These are phyloP conservation scores for Chionographis japonica DNA, from an alignment of 106 monocot species.

Conservation along the genomic window DNA sequence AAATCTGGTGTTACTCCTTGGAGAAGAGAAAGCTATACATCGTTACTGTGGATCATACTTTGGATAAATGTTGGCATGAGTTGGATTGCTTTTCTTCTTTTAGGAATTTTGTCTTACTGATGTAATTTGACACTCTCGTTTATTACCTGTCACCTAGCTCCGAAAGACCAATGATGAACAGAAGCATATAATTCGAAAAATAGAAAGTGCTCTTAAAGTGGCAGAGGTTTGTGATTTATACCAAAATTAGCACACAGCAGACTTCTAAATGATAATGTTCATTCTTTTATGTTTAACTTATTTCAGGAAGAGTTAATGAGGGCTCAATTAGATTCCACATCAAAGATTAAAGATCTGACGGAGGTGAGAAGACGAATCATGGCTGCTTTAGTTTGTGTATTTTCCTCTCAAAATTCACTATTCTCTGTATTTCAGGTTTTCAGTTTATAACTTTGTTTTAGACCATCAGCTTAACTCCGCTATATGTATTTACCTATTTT, in stretches of 20 bases:
- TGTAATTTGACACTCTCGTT: not conserved
- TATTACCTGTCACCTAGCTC: constrained; percentile 27
- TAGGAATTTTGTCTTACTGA: not conserved
- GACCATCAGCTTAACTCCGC: no score
- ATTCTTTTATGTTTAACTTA: not conserved
- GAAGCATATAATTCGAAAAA: constrained; percentile 58
- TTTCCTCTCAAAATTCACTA: no score
- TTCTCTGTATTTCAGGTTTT: no score
- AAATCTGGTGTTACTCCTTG: no score
- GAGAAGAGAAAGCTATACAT: no score
- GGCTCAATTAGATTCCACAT: constrained; percentile 10
- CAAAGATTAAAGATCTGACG: constrained; percentile 9
- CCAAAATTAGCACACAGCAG: no score
- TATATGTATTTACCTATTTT: no score
- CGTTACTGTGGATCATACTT: not conserved
- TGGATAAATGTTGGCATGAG: not conserved
- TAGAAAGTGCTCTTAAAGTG: constrained; percentile 54
- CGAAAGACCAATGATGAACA: constrained; percentile 56
- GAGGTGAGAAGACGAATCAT: constrained; percentile 7
- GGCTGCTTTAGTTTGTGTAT: no score
- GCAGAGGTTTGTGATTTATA: constrained; percentile 34
- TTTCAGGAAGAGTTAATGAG: constrained; percentile 10
- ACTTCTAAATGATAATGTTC: not conserved
- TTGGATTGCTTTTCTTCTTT: not conserved
- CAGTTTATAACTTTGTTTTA: no score